Conservation (phyloP, 2,329 filamentous ascomycete species). For the Aureobasidium uvarum region DNA sequence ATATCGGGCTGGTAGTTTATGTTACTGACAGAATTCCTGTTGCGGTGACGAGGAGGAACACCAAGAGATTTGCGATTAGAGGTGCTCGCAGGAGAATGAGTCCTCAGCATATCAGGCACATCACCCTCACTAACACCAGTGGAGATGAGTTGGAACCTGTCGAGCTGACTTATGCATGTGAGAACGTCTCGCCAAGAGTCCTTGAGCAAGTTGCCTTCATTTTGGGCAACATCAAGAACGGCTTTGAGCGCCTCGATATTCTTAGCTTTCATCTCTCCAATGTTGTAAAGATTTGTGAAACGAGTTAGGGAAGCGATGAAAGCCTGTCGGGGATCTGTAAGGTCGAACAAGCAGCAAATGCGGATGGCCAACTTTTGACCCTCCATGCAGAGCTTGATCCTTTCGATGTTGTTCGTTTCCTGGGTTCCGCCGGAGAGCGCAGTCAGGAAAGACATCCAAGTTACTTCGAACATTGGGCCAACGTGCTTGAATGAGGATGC, state of each 20-base stretch:
- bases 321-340: slow-evolving; percentile 89
- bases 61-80: slow-evolving; percentile 65
- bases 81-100: slow-evolving; percentile 48
- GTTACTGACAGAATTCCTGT: slow-evolving; percentile 44
- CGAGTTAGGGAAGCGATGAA: slow-evolving; percentile 92
- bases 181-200: slow-evolving; percentile 95
- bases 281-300: slow-evolving; percentile 92
- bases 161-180: slow-evolving; percentile 92
- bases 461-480: slow-evolving; percentile 97
- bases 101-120: slow-evolving; percentile 84
- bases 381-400: slow-evolving; percentile 89
- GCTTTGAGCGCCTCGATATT: slow-evolving; percentile 93
- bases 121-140: slow-evolving; percentile 90
- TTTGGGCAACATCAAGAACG: slow-evolving; percentile 85
- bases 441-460: slow-evolving; percentile 99
- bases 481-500: slow-evolving; percentile 93
- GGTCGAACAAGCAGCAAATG: slow-evolving; percentile 88
- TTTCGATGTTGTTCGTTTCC: slow-evolving; percentile 87
- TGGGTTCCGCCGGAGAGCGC: slow-evolving; percentile 91
- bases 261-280: slow-evolving; percentile 92
- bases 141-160: slow-evolving; percentile 90
- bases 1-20: slow-evolving; percentile 67
- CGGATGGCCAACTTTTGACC: slow-evolving; percentile 92
- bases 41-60: slow-evolving; percentile 53
- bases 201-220: slow-evolving; percentile 84